Conservation (phyloP, 2,329 filamentous ascomycete genomes). For the Colletotrichum tropicale region DNA sequence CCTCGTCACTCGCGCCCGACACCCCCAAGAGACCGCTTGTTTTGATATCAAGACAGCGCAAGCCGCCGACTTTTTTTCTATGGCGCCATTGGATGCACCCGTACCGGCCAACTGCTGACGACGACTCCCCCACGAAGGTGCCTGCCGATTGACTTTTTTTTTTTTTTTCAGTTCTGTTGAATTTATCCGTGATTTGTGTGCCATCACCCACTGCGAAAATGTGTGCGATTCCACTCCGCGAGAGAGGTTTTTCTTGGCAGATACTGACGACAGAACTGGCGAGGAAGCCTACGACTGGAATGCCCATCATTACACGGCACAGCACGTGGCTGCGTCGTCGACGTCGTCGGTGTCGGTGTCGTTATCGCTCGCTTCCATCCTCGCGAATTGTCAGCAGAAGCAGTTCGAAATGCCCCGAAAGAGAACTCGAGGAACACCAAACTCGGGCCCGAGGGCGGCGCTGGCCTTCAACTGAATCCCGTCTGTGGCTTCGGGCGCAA, state of each 20-base stretch:
- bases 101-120: slow-evolving; percentile 5
- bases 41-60: not conserved
- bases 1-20: slow-evolving; percentile 3
- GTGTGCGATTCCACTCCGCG: not conserved
- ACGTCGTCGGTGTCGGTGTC: not conserved
- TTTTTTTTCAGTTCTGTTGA: not conserved
- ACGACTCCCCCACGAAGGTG: not conserved
- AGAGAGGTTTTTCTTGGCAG: not conserved
- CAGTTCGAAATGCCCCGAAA: not conserved
- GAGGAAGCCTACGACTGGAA: not conserved
- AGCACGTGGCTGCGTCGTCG: not conserved
- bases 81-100: not conserved
- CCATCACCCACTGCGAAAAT: not conserved
- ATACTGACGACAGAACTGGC: not conserved
- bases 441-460: not conserved
- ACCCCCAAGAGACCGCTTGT: not conserved
- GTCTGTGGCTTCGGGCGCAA: not conserved
- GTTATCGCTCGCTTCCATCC: not conserved
- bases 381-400: not conserved
- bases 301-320: not conserved
- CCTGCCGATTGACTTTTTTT: not conserved
- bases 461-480: not conserved
- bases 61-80: not conserved
- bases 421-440: not conserved
- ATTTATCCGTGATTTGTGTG: not conserved